Evolutionary conservation across 2,329 filamentous ascomycete species (phyloP).

Genomic region (Microdochium nivale): DNA sequence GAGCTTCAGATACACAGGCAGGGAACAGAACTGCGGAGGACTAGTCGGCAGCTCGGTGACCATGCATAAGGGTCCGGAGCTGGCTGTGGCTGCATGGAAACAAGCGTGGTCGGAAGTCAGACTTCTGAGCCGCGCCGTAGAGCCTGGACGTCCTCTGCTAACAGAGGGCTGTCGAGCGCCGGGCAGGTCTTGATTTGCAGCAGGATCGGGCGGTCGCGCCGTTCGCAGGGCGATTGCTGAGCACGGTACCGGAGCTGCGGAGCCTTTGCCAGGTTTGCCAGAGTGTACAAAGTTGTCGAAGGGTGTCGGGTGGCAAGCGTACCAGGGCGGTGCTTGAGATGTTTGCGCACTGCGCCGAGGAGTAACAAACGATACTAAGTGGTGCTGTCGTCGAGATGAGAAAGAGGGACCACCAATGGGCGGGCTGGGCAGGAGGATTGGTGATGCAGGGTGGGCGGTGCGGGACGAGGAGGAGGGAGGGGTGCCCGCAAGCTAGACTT

Average conservation of each 20-base stretch:
- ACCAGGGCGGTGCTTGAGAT: background rate
- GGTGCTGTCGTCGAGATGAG: background rate
- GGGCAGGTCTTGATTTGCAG: background rate
- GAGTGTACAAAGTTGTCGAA: background rate
- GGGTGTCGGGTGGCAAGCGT: background rate
- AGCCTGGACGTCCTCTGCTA: background rate
- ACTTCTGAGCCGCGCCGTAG: background rate
- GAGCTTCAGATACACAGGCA: background rate
- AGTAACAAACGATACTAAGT: background rate
- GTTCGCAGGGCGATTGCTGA: background rate
- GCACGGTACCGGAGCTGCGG: background rate
- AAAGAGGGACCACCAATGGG: background rate
- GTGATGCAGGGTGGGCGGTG: background rate
- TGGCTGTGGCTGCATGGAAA: background rate
- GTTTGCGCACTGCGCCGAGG: background rate
- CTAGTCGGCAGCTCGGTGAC: background rate
- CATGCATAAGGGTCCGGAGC: background rate
- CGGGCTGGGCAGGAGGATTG: background rate
- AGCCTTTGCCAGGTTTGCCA: background rate
- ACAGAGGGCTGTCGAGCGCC: too few relatives aligned
- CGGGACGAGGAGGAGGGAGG: background rate
- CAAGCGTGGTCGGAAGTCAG: background rate
- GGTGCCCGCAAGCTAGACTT: background rate
- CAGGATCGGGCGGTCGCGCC: background rate
- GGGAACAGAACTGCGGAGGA: background rate